phyloP scores from a whole-genome alignment of 2,329 filamentous ascomycete genomes.

The Aspergillus sclerotialis region DNA sequence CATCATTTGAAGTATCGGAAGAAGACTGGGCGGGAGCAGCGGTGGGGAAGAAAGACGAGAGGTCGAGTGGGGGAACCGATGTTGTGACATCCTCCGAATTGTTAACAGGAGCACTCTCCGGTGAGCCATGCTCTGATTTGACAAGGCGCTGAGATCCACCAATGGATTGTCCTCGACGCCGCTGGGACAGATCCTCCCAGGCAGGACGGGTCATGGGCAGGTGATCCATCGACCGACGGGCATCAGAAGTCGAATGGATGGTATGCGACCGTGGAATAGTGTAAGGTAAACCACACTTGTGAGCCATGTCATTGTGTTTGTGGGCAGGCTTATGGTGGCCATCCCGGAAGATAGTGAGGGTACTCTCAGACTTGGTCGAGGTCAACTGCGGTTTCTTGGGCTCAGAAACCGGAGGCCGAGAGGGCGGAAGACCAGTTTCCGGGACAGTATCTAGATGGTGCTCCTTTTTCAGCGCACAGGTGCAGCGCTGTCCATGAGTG shows the following conservation, averaged over 20 bases:
- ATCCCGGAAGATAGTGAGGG: conserved; percentile 55
- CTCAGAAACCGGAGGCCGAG: conserved; percentile 37
- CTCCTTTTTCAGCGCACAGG: conserved; percentile 56
- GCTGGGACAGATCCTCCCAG: conserved; percentile 22
- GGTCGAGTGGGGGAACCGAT: conserved; percentile 21
- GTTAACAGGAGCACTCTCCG: conserved; percentile 28
- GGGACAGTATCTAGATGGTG: conserved; percentile 43
- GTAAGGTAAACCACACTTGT: conserved; percentile 57
- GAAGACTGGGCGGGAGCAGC: conserved; percentile 12
- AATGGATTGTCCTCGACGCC: conserved; percentile 23
- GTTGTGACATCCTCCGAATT: conserved; percentile 18
- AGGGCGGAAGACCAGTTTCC: conserved; percentile 38
- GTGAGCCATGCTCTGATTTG: conserved; percentile 43
- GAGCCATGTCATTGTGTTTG: conserved; percentile 57
- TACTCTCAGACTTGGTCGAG: conserved; percentile 52
- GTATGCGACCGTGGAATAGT: conserved; percentile 52
- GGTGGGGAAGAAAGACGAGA: conserved; percentile 24
- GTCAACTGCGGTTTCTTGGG: conserved; percentile 50
- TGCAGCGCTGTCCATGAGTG: conserved; percentile 53
- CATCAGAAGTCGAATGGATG: conserved; percentile 39
- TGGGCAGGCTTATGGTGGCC: conserved; percentile 60
- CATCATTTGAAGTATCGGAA: conserved; percentile 18
- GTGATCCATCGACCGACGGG: conserved; percentile 48
- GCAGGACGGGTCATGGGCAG: conserved; percentile 35
- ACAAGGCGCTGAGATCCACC: conserved; percentile 29